A percentile compares a stretch with the other conserved stretches of the same genome.
Conservation (phyloP, 352 stramenopile genomes). For the Plasmopara halstedii region DNA sequence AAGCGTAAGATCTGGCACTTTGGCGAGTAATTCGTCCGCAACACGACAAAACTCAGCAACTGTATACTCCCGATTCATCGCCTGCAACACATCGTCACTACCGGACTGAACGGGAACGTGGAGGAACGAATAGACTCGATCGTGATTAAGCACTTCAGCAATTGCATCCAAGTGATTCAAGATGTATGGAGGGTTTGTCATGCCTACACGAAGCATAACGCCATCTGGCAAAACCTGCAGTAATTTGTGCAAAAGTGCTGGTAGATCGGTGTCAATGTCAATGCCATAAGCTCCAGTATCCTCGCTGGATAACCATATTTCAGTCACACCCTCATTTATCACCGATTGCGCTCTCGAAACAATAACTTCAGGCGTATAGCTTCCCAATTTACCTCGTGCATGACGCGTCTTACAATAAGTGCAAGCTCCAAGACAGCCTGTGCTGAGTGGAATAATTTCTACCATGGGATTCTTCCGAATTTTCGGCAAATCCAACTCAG, state of each 20-base stretch:
- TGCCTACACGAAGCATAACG: constrained; percentile 88
- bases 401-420: constrained; percentile 93
- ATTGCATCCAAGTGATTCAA: constrained; percentile 80
- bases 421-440: constrained; percentile 86
- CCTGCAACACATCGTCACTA: constrained; percentile 76
- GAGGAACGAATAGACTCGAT: constrained; percentile 84
- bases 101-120: constrained; percentile 90
- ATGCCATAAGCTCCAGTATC: constrained; percentile 90
- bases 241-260: constrained; percentile 57
- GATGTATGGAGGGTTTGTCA: constrained; percentile 93
- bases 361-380: constrained; percentile 79
- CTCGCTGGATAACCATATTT: constrained; percentile 90
- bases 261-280: constrained; percentile 80
- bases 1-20: constrained; percentile 77
- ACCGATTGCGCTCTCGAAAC: constrained; percentile 56
- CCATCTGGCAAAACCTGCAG: constrained; percentile 53
- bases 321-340: constrained; percentile 74
- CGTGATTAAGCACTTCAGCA: constrained; percentile 73
- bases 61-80: constrained; percentile 91
- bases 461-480: constrained; percentile 89
- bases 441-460: constrained; percentile 90
- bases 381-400: constrained; percentile 85
- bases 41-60: constrained; percentile 68
- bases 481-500: constrained; percentile 86
- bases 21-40: constrained; percentile 60